Percentiles rank a stretch among this genome's conserved stretches.
Conservation (phyloP, 2,329 filamentous ascomycete species). For the Claviceps sp. region DNA sequence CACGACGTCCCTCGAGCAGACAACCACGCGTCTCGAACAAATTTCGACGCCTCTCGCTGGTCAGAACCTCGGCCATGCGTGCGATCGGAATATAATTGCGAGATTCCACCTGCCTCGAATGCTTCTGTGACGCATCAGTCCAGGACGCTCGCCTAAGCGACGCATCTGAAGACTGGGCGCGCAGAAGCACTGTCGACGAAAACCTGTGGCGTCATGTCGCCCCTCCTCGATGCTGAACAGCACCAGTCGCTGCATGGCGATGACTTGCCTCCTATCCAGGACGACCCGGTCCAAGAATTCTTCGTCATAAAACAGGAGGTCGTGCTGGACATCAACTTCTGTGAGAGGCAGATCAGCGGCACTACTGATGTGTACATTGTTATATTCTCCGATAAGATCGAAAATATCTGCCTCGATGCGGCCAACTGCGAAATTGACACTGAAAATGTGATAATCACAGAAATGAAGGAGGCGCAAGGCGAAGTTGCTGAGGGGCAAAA, state of each 20-base stretch:
- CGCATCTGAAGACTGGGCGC: slow-evolving; percentile 2
- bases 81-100: neutral
- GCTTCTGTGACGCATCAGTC: neutral
- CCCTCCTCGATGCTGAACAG: slow-evolving; percentile 3
- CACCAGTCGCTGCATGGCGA: slow-evolving; percentile 20
- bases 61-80: slow-evolving; percentile 1
- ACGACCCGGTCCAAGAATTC: slow-evolving; percentile 25
- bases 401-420: slow-evolving; percentile 46
- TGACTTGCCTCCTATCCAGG: slow-evolving; percentile 20
- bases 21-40: neutral
- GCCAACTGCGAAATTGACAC: slow-evolving; percentile 47
- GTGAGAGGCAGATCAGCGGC: slow-evolving; percentile 59
- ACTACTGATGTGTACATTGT: slow-evolving; percentile 72
- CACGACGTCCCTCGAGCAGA: neutral
- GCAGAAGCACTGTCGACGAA: neutral
- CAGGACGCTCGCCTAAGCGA: slow-evolving; percentile 5
- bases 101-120: neutral
- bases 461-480: slow-evolving; percentile 22
- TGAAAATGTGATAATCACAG: slow-evolving; percentile 36
- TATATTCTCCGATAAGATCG: slow-evolving; percentile 43
- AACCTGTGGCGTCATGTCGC: slow-evolving; percentile 5
- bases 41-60: neutral
- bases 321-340: slow-evolving; percentile 79
- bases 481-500: slow-evolving; percentile 22
- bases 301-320: slow-evolving; percentile 73